Base-by-base conservation (phyloP, 352 stramenopile species). In the Phytophthora cajani region DNA sequence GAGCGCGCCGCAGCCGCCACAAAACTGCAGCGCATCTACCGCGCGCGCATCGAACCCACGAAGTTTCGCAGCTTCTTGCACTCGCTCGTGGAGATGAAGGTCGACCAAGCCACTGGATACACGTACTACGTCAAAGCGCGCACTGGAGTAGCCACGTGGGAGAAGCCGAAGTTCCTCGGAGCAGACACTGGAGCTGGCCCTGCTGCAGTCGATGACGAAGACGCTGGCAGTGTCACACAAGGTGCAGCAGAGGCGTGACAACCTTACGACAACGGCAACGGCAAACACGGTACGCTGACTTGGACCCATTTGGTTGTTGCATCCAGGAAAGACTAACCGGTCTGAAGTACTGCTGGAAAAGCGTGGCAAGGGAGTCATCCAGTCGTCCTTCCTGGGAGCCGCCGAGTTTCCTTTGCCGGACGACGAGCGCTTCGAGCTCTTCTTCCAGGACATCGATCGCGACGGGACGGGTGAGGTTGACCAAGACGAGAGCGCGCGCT, bases 301-400 rank as follows among this genome's bases (percentile, higher is more conserved):
- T 46, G 1, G 23, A 11, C 33, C 5, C 11, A 10, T 27, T 17
- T 14, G 2, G 30, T 52, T 25, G 30, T 5, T 32, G 36, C 25
- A 16, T 56, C 25, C 21, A 58, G 30, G 32, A 11, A 33, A 36
- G 8, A 50, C 57, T 75, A 33, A 54, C 49, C 33, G 33, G 16
- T 5, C 17, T 14, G 46, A 58, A 92, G 85, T 91, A 90, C 27
- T 93, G 87, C 62, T 93, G 82, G 81, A 93, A 93, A 66, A 82
- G 73, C 36, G 38, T 71, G n/a, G 90, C 81, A 2, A 79, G 80
- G 25, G 83, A 91, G 58, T 89, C 85, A 9, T 81, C n/a, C n/a
- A n/a, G n/a, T n/a, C n/a, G n/a, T n/a, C n/a, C n/a, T n/a, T n/a
- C 74, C 1, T 91, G 85, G 85, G 84, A 92, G 44, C 73, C 84